Conservation (phyloP, 192 early-diverging fungal genomes). For the Jimgerdemannia flammicorona region DNA sequence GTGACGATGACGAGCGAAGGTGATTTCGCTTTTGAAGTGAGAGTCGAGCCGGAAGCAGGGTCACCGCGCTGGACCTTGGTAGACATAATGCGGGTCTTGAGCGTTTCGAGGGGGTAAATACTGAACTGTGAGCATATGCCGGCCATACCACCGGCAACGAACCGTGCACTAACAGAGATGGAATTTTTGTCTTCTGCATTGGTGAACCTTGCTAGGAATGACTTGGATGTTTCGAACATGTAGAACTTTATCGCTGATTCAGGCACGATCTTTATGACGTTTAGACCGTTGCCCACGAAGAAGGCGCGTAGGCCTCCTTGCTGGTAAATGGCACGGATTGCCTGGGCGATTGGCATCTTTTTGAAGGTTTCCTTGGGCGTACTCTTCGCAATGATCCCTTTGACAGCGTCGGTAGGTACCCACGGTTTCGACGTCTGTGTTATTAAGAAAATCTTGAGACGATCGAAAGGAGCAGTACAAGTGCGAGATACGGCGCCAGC, state of each 20-base stretch:
- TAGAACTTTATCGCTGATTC: conserved; percentile 76
- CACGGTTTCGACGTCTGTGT: conserved; percentile 29
- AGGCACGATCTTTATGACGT: conserved; percentile 74
- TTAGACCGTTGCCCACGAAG: conserved; percentile 74
- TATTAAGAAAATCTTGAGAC: conserved; percentile 60
- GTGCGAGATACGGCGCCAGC: conserved; percentile 71
- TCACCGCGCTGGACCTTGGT: conserved; percentile 32
- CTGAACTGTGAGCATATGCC: conserved; percentile 68
- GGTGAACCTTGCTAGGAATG: conserved; percentile 33
- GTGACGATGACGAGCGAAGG: conserved; percentile 42
- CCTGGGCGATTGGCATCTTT: conserved; percentile 36
- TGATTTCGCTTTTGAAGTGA: background rate
- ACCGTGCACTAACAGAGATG: conserved; percentile 44
- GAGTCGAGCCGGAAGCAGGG: background rate
- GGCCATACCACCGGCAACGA: conserved; percentile 69
- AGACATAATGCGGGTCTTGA: conserved; percentile 74
- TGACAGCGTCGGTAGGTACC: background rate
- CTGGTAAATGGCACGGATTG: conserved; percentile 52
- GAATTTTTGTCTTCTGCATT: conserved; percentile 37
- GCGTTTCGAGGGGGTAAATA: conserved; percentile 74
- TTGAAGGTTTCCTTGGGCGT: conserved; percentile 21
- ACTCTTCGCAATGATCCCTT: conserved; percentile 14
- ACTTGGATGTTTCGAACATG: conserved; percentile 63
- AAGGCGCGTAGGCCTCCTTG: conserved; percentile 66
- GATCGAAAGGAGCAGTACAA: conserved; percentile 72